phyloP scores from a whole-genome alignment of 768 basidiomycete species.

The Agrocybe pediades region DNA sequence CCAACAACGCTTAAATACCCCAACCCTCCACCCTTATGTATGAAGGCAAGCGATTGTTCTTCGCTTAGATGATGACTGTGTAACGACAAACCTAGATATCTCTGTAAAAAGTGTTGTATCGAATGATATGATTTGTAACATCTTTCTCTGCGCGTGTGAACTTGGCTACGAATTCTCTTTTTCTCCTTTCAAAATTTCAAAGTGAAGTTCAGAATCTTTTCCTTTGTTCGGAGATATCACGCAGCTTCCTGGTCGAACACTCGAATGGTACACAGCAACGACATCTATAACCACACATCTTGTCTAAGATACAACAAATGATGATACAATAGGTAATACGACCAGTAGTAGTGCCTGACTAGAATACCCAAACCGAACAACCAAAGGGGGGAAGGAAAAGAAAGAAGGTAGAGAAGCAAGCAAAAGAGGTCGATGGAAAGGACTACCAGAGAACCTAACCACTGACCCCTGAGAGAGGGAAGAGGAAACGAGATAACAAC shows the following conservation, averaged over 20 bases:
- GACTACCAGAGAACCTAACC: not conserved
- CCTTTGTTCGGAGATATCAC: too few relatives aligned
- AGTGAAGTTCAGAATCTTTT: too few relatives aligned
- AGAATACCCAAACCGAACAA: not conserved
- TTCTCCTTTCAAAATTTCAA: too few relatives aligned
- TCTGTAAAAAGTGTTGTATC: not conserved
- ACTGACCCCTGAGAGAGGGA: not conserved
- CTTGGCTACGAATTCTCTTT: too few relatives aligned
- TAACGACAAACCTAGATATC: not conserved
- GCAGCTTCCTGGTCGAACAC: too few relatives aligned
- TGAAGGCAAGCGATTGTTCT: too few relatives aligned
- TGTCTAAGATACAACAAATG: not conserved
- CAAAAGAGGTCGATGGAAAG: not conserved
- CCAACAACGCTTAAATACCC: constrained; percentile 18
- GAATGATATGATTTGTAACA: too few relatives aligned
- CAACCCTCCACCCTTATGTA: too few relatives aligned
- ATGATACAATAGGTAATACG: not conserved
- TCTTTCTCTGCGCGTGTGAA: too few relatives aligned
- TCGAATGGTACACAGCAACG: not conserved
- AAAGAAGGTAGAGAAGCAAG: not conserved
- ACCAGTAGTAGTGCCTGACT: constrained; percentile 1
- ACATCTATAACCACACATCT: not conserved
- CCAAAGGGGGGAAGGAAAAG: not conserved
- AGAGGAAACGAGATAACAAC: not conserved
- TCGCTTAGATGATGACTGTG: not conserved